Percentiles rank a stretch among this genome's conserved stretches.
These are phyloP conservation scores for Neonectria neomacrospora DNA, from an alignment of 2,329 filamentous ascomycete genomes.

Conservation along the genomic window DNA sequence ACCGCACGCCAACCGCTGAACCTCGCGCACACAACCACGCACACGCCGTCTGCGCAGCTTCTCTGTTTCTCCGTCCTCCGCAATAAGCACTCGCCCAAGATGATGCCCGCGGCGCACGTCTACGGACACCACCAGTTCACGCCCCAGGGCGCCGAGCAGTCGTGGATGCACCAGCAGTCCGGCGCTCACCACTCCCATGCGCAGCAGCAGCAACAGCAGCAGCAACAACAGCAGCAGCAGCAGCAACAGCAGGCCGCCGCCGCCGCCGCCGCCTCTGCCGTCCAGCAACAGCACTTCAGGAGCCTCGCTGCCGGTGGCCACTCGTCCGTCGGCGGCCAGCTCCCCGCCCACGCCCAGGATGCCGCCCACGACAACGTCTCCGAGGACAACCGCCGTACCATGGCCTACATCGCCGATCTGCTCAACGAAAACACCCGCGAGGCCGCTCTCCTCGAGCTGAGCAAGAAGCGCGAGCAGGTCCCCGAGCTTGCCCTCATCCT, in stretches of 20 bases:
- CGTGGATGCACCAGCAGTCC: slow-evolving; percentile 76
- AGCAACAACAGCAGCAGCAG: slow-evolving; percentile 62
- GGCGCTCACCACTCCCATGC: slow-evolving; percentile 66
- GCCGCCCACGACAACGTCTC: slow-evolving; percentile 74
- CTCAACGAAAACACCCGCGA: slow-evolving; percentile 89
- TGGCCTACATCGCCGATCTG: slow-evolving; percentile 91
- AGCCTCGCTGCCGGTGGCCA: slow-evolving; percentile 73
- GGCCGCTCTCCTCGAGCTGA: slow-evolving; percentile 91
- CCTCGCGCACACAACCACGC: slow-evolving; percentile 17
- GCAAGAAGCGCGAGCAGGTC: slow-evolving; percentile 98
- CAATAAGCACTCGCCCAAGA: slow-evolving; percentile 51
- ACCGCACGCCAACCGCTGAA: background rate
- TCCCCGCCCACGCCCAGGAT: slow-evolving; percentile 64
- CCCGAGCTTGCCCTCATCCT: slow-evolving; percentile 95
- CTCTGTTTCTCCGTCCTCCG: slow-evolving; percentile 1
- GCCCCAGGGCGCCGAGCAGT: slow-evolving; percentile 66
- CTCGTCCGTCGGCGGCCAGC: slow-evolving; percentile 59
- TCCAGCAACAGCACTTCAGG: slow-evolving; percentile 74
- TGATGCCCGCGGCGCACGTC: slow-evolving; percentile 73
- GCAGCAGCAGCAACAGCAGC: slow-evolving; percentile 64
- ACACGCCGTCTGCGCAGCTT: background rate
- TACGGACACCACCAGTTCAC: slow-evolving; percentile 76
- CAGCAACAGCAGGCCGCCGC: slow-evolving; percentile 28
- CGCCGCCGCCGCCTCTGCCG: slow-evolving; percentile 60
- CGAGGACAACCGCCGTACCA: slow-evolving; percentile 92